phyloP scores from a whole-genome alignment of 202 grass and related monocot species.

The Setaria viridis region DNA sequence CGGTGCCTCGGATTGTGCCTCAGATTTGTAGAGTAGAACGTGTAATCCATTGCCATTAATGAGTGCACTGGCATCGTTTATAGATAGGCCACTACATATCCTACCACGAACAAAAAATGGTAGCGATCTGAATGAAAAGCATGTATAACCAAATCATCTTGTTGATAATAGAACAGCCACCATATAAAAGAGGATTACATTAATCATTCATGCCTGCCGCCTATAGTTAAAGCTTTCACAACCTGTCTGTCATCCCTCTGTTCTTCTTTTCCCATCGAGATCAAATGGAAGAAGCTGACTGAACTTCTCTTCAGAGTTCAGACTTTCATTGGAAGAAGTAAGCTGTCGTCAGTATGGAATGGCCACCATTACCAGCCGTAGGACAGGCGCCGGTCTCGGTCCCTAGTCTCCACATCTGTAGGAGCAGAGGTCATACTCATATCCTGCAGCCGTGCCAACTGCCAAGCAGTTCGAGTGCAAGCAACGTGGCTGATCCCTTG shows the following conservation, averaged over 20 bases:
- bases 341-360: background rate
- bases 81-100: slow-evolving; percentile 19
- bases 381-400: background rate
- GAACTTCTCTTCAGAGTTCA: slow-evolving; percentile 13
- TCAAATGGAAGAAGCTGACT: background rate
- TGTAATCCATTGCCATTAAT: background rate
- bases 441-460: background rate
- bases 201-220: background rate
- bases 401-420: background rate
- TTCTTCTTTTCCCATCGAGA: background rate
- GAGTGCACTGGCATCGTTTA: background rate
- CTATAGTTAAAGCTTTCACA: background rate
- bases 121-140: background rate
- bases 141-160: background rate
- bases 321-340: background rate
- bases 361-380: background rate
- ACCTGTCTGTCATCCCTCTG: background rate
- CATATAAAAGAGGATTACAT: background rate
- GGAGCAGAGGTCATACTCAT: background rate
- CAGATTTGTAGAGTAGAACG: background rate
- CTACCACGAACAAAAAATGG: background rate
- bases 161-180: background rate
- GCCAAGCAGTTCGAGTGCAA: slow-evolving; percentile 30
- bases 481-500: background rate
- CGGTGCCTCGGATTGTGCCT: slow-evolving; percentile 34